Evolutionary conservation across 345 rosid species (phyloP), one percentile per base, ranked within the genome.

Genomic region (Salix exigua): DNA sequence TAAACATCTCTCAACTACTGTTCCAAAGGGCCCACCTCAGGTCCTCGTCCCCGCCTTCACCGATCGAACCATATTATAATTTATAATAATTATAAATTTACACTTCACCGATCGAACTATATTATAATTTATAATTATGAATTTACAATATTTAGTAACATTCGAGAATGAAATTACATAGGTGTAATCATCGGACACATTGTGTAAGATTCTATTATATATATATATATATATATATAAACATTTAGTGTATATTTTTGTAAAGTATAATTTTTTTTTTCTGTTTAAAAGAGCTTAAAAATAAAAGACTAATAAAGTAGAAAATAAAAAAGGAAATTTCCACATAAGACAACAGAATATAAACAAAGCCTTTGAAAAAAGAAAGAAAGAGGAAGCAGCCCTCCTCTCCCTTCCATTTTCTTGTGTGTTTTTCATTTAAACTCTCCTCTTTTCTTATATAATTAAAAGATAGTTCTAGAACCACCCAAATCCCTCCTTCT

Each of bases 401-500:
- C 62, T 58, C 13, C 14, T 42, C 46, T 42, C 46, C 46, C 11
- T 40, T 40, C 12, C 44, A 9, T 40, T 40, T 13, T 13, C 26
- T 23, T n/a, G 62, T n/a, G 62, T 13, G 23, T 25, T 55, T 55
- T n/a, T 55, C 28, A 55, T 55, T 9, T n/a, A 55, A 55, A 0
- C 4, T 53, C 5, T 26, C 26, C 10, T 70, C 62, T 35, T 17
- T 16, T 17, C 26, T 40, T 38, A 21, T 10, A 18, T 4, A 51
- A 53, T 2, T 12, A 51, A 33, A 61, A 70, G 60, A 35, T 65
- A 74, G 23, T 64, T 80, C 82, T 75, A 71, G 82, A 80, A 65
- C 68, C 23, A 30, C 65, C 55, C 5, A 9, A 12, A 14, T 68
- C 26, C n/a, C 0, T 23, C 13, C 28, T 18, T 9, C 28, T 33